Evolutionary conservation across 31 red algal species (phyloP).

Genomic region (Endocladia muricata): DNA sequence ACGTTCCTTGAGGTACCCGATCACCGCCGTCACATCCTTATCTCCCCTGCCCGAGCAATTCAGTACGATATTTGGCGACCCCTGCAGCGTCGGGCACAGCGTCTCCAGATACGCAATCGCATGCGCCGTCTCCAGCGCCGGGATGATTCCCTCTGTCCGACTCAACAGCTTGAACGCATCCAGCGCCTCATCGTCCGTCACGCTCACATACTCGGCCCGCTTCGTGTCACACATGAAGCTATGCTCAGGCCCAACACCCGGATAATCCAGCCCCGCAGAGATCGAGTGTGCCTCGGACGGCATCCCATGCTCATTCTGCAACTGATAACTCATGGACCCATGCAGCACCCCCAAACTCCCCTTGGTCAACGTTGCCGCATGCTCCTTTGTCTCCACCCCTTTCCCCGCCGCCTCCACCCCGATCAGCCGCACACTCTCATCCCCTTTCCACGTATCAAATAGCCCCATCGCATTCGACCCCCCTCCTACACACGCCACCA

Average conservation of each 20-base stretch:
- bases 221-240: slow-evolving; percentile 85
- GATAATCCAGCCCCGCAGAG: slow-evolving; percentile 97
- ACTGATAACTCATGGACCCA: slow-evolving; percentile 94
- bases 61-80: slow-evolving; percentile 80
- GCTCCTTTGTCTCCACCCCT: slow-evolving; percentile 73
- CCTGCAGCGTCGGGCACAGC: slow-evolving; percentile 70
- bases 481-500: slow-evolving; percentile 97
- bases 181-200: slow-evolving; percentile 96
- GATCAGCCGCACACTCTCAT: slow-evolving; percentile 79
- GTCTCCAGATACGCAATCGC: slow-evolving; percentile 91
- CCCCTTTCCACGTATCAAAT: slow-evolving; percentile 81
- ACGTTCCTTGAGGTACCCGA: slow-evolving; percentile 53
- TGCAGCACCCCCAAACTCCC: slow-evolving; percentile 94
- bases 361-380: slow-evolving; percentile 91
- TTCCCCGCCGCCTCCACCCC: slow-evolving; percentile 98
- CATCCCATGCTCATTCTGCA: slow-evolving; percentile 89
- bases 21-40: slow-evolving; percentile 90
- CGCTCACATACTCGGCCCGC: slow-evolving; percentile 83
- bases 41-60: slow-evolving; percentile 93
- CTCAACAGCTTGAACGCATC: slow-evolving; percentile 90
- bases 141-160: slow-evolving; percentile 93
- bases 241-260: slow-evolving; percentile 96
- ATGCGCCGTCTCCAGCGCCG: slow-evolving; percentile 96
- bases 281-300: slow-evolving; percentile 91
- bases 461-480: slow-evolving; percentile 99